Evolutionary conservation across 129 eudicot genomes (phyloP).

Genomic region (Tagetes erecta): DNA sequence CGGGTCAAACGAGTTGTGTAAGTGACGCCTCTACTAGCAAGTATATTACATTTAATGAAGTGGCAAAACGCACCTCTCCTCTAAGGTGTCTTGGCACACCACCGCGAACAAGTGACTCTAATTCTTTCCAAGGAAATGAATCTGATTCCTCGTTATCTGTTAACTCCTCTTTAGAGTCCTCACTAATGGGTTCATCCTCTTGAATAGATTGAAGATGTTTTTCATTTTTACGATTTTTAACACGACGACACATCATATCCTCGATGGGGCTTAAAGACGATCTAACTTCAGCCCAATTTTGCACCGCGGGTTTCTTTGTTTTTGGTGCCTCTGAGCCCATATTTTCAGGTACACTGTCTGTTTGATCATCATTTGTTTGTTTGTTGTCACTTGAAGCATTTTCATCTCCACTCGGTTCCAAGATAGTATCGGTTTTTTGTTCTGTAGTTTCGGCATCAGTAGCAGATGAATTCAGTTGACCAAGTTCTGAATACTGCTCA

Average conservation of each 20-base stretch:
- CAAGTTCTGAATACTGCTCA: constrained; percentile 51
- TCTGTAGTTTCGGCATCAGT: constrained; percentile 44
- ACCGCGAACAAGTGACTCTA: constrained; percentile 87
- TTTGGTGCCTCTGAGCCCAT: constrained; percentile 27
- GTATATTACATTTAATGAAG: background rate
- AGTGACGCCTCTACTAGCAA: background rate
- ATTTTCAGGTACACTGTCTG: constrained; percentile 27
- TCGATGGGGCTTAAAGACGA: constrained; percentile 63
- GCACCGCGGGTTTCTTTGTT: constrained; percentile 44
- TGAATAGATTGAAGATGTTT: constrained; percentile 38
- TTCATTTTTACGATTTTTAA: constrained; percentile 36
- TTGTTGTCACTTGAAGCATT: constrained; percentile 38
- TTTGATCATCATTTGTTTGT: constrained; percentile 32
- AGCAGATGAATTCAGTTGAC: constrained; percentile 18
- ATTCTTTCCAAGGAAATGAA: constrained; percentile 58
- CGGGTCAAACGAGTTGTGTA: background rate
- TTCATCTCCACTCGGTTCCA: constrained; percentile 42
- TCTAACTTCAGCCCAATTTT: constrained; percentile 69
- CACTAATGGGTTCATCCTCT: constrained; percentile 34
- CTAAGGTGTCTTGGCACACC: constrained; percentile 93
- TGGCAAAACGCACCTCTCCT: constrained; percentile 64
- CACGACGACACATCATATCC: constrained; percentile 61
- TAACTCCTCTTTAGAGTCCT: constrained; percentile 29
- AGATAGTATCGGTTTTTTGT: constrained; percentile 29
- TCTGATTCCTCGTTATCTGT: constrained; percentile 28